These are phyloP conservation scores for Wilcoxina mikolae DNA, from an alignment of 495 filamentous ascomycete genomes.

Conservation along the genomic window DNA sequence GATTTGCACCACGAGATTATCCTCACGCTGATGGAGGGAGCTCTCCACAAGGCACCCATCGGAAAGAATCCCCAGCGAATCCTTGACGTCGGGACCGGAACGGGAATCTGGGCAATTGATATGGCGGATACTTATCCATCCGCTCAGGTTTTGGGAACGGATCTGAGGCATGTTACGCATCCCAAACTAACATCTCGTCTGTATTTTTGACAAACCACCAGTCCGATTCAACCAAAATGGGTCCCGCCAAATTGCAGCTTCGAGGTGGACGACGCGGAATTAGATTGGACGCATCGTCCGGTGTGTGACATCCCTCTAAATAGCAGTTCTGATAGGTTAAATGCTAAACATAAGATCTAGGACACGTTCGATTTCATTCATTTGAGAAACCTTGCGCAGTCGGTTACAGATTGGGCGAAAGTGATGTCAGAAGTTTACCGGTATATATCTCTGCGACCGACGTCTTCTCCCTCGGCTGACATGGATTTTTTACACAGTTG, in stretches of 20 bases:
- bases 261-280: constrained; percentile 62
- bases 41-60: constrained; percentile 33
- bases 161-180: constrained; percentile 68
- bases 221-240: constrained; percentile 30
- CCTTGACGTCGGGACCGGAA: constrained; percentile 63
- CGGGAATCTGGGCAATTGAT: constrained; percentile 83
- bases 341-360: constrained; percentile 22
- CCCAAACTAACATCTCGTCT: no score
- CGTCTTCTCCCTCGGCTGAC: background rate
- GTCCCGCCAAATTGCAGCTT: constrained; percentile 58
- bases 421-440: background rate
- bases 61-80: constrained; percentile 31
- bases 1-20: constrained; percentile 12
- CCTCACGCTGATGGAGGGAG: constrained; percentile 28
- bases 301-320: background rate
- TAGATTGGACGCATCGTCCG: constrained; percentile 42
- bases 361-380: constrained; percentile 79
- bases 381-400: constrained; percentile 39
- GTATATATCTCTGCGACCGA: background rate
- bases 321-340: background rate
- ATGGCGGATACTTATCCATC: constrained; percentile 56
- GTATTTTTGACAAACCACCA: constrained; percentile 29
- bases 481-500: constrained; percentile 27
- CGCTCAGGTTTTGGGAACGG: constrained; percentile 52
- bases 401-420: background rate